Evolutionary conservation across 495 filamentous ascomycete genomes (phyloP), one percentile per base, ranked within the genome.

Genomic region (Entonaema liquescens): DNA sequence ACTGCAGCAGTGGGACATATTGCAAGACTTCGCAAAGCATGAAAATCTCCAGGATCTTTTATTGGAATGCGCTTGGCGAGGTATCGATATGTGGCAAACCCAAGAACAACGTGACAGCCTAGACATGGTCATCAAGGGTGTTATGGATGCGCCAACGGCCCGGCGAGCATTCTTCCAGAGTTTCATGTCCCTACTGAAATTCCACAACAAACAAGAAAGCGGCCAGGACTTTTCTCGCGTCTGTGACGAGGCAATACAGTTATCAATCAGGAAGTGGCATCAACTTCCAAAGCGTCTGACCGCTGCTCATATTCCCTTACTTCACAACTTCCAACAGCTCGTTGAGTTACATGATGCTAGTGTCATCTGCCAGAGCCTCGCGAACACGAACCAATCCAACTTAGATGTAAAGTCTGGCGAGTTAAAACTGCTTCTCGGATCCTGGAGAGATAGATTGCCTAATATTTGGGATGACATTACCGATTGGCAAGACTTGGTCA

Each of bases 401-500:
- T 83, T 99, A 44, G 96, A 99, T 70, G 88, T 89, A 44, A 98
- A 98, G 79, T 97, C 95, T 3, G 91, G 93, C 44, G 96, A 99
- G 79, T 85, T 99, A 35, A 99, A 99, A 82, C 81, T 98, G 40
- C 87, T 98, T 7, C 88, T 99, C 7, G 92, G 92, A 33, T 95
- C 95, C 9, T 99, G 96, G 96, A 88, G 96, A 59, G 96, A 99
- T 76, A 87, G 96, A 21, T 81, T 99, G 52, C 96, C 96, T 2
- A 99, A 99, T 73, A 90, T 97, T 8, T 99, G 96, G 96, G 96
- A 99, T 73, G 96, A 99, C 76, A 99, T 99, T 80, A 97, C 97
- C 72, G 92, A 94, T 23, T 99, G 96, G 96, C 95, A 98, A 76
- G 96, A 98, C 75, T 85, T 99, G 21, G 95, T 99, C 19, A 98